Evolutionary conservation across 257 asterid genomes (phyloP), one percentile per base, ranked within the genome.

Genomic region (Solanum infundibuliforme): DNA sequence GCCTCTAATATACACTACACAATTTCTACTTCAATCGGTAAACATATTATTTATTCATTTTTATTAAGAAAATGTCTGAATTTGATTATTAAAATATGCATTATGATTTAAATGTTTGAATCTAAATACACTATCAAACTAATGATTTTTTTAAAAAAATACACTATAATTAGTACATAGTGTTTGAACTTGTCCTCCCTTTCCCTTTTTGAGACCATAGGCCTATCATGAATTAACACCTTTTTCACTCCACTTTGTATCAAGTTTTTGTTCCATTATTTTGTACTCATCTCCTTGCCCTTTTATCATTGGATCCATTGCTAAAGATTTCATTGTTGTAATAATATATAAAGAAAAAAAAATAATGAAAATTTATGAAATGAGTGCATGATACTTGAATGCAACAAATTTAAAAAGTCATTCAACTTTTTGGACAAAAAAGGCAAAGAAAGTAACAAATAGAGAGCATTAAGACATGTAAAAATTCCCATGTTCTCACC

Each of bases 301-400:
- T 90, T 88, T 90, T 88, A 89, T 88, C 94, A 90, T 91, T 87
- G 95, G 92, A 94, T 92, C 93, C 93, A 93, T 84, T 87, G 92
- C 92, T 87, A 94, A 94, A 66, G 79, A 85, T 85, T 65, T n/a
- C 36, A 41, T 34, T 25, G 32, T 84, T n/a, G 52, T 84, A 38
- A 84, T 65, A 13, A 35, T 36, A 34, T 36, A 60, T 34, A 3
- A 82, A 43, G 8, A 1, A 2, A 12, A 65, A 36, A 35, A 16
- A 16, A 13, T 13, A 14, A 0, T 4, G 41, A 38, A 20, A 83
- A 83, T 13, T 83, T 92, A 66, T 81, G 38, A 87, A 89, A 92
- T 89, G 94, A 92, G 94, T 93, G 89, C 89, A 90, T 76, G 36
- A 13, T 90, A 66, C 77, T 71, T 85, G 81, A 66, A 85, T 85